A percentile compares a stretch with the other conserved stretches of the same genome.
phyloP scores from a whole-genome alignment of 176 grass and related monocot genomes.

The Carex parvula region DNA sequence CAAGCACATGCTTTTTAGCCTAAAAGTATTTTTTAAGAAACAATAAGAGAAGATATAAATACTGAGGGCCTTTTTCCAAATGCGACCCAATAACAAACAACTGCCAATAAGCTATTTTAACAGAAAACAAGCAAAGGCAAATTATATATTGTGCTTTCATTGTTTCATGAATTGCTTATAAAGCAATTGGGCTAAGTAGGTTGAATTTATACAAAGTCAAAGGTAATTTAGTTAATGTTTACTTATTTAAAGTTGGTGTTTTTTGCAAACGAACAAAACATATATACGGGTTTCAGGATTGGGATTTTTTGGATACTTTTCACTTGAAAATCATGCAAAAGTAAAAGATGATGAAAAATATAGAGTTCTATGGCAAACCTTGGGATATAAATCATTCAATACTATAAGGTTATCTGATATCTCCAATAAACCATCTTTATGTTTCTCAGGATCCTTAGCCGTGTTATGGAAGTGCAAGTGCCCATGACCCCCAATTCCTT shows the following conservation, averaged over 20 bases:
- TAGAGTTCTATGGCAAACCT: slow-evolving; percentile 40
- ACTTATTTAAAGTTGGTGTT: background rate
- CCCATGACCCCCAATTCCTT: slow-evolving; percentile 77
- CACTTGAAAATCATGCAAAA: background rate
- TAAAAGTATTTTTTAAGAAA: slow-evolving; percentile 31
- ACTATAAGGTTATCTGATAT: slow-evolving; percentile 64
- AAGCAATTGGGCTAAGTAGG: background rate
- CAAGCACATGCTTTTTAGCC: slow-evolving; percentile 75
- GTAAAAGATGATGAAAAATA: background rate
- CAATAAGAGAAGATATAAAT: background rate
- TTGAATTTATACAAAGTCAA: background rate
- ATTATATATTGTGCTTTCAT: background rate
- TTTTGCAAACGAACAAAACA: background rate
- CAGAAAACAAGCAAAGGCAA: background rate
- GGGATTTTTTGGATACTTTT: background rate
- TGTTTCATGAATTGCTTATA: background rate
- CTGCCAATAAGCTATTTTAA: background rate
- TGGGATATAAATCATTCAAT: slow-evolving; percentile 73
- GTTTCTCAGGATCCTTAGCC: slow-evolving; percentile 58
- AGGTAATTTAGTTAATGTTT: background rate
- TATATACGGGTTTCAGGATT: background rate
- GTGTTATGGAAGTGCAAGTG: slow-evolving; percentile 60
- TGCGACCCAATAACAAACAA: background rate
- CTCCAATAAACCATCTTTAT: slow-evolving; percentile 58
- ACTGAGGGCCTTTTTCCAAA: background rate